Evolutionary conservation across 441 rosid genomes (phyloP).

Genomic region (Adansonia madagascariensis): DNA sequence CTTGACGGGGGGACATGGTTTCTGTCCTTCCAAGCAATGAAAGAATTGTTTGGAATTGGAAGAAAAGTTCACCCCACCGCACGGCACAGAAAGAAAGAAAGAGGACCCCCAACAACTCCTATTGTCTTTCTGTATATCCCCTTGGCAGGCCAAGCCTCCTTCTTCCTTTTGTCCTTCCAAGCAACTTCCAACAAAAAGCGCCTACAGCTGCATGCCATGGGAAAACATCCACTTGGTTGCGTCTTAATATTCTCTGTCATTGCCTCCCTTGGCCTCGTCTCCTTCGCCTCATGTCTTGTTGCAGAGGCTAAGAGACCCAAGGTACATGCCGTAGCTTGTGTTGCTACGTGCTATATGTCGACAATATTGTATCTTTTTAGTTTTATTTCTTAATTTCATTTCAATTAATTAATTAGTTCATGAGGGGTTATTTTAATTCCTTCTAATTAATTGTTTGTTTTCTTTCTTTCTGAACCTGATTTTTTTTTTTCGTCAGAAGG

Average conservation of each 20-base stretch:
- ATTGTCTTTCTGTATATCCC: slow-evolving; percentile 23
- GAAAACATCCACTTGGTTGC: slow-evolving; percentile 29
- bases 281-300: slow-evolving; percentile 52
- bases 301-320: slow-evolving; percentile 66
- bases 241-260: slow-evolving; percentile 35
- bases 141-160: slow-evolving; percentile 28
- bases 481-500: slow-evolving; percentile 38
- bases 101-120: not conserved
- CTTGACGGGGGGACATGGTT: slow-evolving; percentile 23
- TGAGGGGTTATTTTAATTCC: too few relatives aligned
- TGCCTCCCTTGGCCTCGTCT: slow-evolving; percentile 49
- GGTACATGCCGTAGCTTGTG: slow-evolving; percentile 37
- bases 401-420: too few relatives aligned
- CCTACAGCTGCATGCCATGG: slow-evolving; percentile 35
- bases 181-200: not conserved
- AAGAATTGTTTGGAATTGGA: slow-evolving; percentile 19
- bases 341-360: not conserved
- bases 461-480: not conserved
- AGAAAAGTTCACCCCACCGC: slow-evolving; percentile 27
- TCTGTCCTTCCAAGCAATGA: slow-evolving; percentile 45
- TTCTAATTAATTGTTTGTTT: too few relatives aligned
- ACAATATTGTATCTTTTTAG: not conserved
- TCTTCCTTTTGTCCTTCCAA: not conserved
- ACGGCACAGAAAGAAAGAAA: not conserved
- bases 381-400: not conserved